Conservation (phyloP, 2,329 filamentous ascomycete genomes). For the Exserohilum turcica region DNA sequence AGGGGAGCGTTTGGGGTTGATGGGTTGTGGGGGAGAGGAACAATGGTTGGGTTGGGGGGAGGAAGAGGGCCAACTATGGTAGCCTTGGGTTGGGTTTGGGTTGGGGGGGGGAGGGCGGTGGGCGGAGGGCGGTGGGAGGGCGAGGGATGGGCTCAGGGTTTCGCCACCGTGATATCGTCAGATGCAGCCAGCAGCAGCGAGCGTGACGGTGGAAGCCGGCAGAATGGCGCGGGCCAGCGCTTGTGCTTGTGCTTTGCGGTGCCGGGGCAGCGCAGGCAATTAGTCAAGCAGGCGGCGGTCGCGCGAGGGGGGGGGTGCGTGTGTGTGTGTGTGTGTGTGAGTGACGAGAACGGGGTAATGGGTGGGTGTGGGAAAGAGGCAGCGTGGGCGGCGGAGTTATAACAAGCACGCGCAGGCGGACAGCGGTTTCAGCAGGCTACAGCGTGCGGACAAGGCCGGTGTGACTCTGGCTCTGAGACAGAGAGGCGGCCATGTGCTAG, state of each 20-base stretch:
- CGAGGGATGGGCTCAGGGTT: conserved; percentile 13
- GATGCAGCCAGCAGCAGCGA: conserved; percentile 17
- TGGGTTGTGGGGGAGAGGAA: neutral
- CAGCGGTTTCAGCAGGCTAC: conserved; percentile 32
- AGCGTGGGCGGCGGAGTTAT: conserved; percentile 27
- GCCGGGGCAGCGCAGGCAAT: neutral
- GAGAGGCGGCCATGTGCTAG: conserved; percentile 26
- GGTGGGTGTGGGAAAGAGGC: conserved; percentile 17
- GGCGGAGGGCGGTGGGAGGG: no score
- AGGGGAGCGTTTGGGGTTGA: conserved; percentile 9
- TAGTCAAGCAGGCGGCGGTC: neutral
- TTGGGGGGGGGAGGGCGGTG: no score
- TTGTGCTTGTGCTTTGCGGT: no score
- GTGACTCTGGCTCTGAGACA: conserved; percentile 31
- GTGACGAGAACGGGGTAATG: conserved; percentile 7
- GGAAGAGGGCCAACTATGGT: conserved; percentile 16
- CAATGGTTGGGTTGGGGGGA: conserved; percentile 18
- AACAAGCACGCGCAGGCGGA: conserved; percentile 16
- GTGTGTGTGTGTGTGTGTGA: neutral
- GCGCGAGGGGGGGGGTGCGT: neutral
- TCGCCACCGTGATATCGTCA: conserved; percentile 17
- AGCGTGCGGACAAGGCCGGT: conserved; percentile 33
- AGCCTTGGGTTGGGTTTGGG: no score
- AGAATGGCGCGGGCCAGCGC: conserved; percentile 36
- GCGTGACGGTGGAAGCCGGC: conserved; percentile 38